Percentiles rank a stretch among this genome's conserved stretches.
phyloP scores from a whole-genome alignment of 2,329 filamentous ascomycete genomes.

The Venturia carpophila region DNA sequence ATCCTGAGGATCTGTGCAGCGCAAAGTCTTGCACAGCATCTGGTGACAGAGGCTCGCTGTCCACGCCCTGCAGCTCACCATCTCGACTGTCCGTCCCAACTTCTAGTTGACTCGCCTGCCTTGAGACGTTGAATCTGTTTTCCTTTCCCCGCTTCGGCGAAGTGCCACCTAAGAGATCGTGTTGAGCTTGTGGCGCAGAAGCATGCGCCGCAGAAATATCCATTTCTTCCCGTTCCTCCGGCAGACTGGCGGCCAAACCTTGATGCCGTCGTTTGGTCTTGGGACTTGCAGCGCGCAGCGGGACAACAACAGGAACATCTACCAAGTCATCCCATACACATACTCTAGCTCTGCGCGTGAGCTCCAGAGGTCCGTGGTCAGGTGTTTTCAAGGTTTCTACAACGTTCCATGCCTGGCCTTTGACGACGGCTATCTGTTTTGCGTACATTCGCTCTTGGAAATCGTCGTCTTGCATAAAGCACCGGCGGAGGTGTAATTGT shows the following conservation, averaged over 20 bases:
- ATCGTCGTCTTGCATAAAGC: constrained; percentile 88
- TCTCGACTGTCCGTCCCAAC: constrained; percentile 9
- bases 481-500: constrained; percentile 71
- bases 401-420: constrained; percentile 98
- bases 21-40: constrained; percentile 19
- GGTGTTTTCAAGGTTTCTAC: constrained; percentile 90
- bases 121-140: constrained; percentile 15
- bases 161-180: constrained; percentile 63
- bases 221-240: constrained; percentile 68
- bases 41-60: constrained; percentile 21
- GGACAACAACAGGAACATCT: constrained; percentile 88
- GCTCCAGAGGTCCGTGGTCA: constrained; percentile 87
- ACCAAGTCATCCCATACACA: constrained; percentile 98
- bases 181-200: constrained; percentile 44
- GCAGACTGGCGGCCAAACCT: not conserved
- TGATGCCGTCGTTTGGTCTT: constrained; percentile 58
- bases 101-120: constrained; percentile 13
- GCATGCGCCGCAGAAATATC: constrained; percentile 72
- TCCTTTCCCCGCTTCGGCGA: constrained; percentile 42
- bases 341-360: constrained; percentile 82
- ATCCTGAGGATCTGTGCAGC: not conserved
- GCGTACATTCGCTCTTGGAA: constrained; percentile 99
- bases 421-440: constrained; percentile 98
- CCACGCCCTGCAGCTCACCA: not conserved
- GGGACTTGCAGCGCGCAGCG: constrained; percentile 75